phyloP scores from a whole-genome alignment of 148 eudicot genomes.

The Spergularia bocconei region DNA sequence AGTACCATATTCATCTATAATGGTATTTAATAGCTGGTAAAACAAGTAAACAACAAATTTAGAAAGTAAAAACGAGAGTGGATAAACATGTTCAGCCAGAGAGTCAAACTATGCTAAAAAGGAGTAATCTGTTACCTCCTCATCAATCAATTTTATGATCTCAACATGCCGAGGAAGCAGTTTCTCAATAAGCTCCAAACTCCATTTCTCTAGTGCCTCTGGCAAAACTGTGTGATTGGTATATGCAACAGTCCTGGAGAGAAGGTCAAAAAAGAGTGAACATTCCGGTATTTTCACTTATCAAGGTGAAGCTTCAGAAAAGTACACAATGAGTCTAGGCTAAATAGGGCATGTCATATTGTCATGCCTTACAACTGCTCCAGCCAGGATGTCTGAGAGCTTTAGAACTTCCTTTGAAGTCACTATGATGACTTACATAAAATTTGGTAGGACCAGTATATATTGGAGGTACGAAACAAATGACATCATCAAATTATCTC shows the following conservation, averaged over 20 bases:
- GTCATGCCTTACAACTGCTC: background rate
- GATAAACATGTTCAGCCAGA: background rate
- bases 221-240: constrained; percentile 97
- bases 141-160: constrained; percentile 83
- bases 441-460: background rate
- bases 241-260: constrained; percentile 81
- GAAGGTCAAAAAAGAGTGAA: constrained; percentile 13
- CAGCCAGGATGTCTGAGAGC: background rate
- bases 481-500: background rate
- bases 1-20: constrained; percentile 74
- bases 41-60: background rate
- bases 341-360: background rate
- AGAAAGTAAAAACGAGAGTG: constrained; percentile 10
- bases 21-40: constrained; percentile 58
- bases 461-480: background rate
- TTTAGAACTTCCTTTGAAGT: constrained; percentile 4
- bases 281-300: background rate
- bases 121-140: constrained; percentile 49
- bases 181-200: constrained; percentile 75
- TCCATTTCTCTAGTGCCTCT: constrained; percentile 98
- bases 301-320: background rate
- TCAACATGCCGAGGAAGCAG: constrained; percentile 95
- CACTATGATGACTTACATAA: background rate
- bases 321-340: background rate
- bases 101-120: background rate